Percentiles rank a stretch among this genome's conserved stretches.
Conservation (phyloP, 805 yeast species). For the Saccharomycopsis oosterbeekiorum region DNA sequence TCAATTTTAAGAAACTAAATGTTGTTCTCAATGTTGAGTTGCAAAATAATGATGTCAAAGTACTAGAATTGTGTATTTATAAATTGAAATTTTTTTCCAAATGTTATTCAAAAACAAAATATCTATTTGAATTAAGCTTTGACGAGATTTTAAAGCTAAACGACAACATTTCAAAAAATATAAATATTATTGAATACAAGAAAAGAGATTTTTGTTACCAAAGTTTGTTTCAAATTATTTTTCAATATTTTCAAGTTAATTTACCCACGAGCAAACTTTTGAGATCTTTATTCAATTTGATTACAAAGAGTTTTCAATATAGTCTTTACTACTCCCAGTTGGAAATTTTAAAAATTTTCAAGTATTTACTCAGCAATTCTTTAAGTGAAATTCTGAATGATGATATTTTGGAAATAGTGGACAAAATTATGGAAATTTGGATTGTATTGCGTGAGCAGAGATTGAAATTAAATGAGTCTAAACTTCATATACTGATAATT, state of each 20-base stretch:
- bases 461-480: slow-evolving; percentile 53
- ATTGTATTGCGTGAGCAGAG: slow-evolving; percentile 44
- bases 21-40: slow-evolving; percentile 17
- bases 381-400: background rate
- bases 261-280: slow-evolving; percentile 18
- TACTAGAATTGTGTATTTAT: slow-evolving; percentile 21
- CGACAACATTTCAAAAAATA: slow-evolving; percentile 6
- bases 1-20: slow-evolving; percentile 21
- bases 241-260: slow-evolving; percentile 17
- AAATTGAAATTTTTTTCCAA: slow-evolving; percentile 22
- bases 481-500: slow-evolving; percentile 50
- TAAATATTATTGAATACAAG: background rate
- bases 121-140: slow-evolving; percentile 3
- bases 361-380: slow-evolving; percentile 16
- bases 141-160: slow-evolving; percentile 3
- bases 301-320: slow-evolving; percentile 15
- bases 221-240: slow-evolving; percentile 22
- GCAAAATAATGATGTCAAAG: slow-evolving; percentile 18
- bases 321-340: slow-evolving; percentile 23
- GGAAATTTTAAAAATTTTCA: slow-evolving; percentile 20
- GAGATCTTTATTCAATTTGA: slow-evolving; percentile 13
- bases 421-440: slow-evolving; percentile 44
- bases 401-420: slow-evolving; percentile 23
- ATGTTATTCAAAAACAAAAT: slow-evolving; percentile 15
- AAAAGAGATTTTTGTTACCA: slow-evolving; percentile 1